Evolutionary conservation across 495 filamentous ascomycete species (phyloP), one percentile per base, ranked within the genome.

Genomic region (Aspergillus biplanus): DNA sequence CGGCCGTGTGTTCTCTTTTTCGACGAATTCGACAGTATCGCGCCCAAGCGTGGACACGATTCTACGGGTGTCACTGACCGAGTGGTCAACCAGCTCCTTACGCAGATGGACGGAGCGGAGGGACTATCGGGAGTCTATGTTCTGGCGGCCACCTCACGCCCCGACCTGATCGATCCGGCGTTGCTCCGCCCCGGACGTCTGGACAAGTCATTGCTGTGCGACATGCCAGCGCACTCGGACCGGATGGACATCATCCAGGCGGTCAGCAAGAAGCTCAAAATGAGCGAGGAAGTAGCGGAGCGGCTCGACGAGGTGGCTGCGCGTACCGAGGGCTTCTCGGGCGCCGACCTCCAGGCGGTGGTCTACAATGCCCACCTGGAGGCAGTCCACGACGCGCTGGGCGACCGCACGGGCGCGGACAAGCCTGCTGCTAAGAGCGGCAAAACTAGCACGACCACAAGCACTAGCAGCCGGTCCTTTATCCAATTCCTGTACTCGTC

Each of bases 41-140:
- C 95, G 3, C 96, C 95, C 7, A 98, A 97, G 80, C 87, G 95
- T 75, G 95, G 96, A 0, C 96, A 98, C 70, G 96, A 98, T 67
- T 92, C 89, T 8, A 98, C 96, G 0, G 95, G 96, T 53, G 95
- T 99, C 33, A 98, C 96, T 0, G 96, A 98, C 73, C 87, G 95
- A n/a, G 95, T 99, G 2, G 95, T 99, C 66, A 98, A 98, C 71
- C 96, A 98, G 79, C 86, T 99, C 50, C 81, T 99, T 8, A 99
- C 95, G 5, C 96, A 97, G 75, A 99, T 99, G 96, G 95, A 99
- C 70, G 95, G 95, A 69, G 96, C 96, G 2, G 96, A 99, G 72
- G 95, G 96, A 16, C 76, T 98, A 6, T 90, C 88, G 0, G 96
- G 96, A 0, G 95, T 99, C 2, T 98, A 98, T 68, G 95, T 99